Base-by-base conservation (phyloP, 495 filamentous ascomycete genomes). In the Thermochaetoides thermophila region DNA sequence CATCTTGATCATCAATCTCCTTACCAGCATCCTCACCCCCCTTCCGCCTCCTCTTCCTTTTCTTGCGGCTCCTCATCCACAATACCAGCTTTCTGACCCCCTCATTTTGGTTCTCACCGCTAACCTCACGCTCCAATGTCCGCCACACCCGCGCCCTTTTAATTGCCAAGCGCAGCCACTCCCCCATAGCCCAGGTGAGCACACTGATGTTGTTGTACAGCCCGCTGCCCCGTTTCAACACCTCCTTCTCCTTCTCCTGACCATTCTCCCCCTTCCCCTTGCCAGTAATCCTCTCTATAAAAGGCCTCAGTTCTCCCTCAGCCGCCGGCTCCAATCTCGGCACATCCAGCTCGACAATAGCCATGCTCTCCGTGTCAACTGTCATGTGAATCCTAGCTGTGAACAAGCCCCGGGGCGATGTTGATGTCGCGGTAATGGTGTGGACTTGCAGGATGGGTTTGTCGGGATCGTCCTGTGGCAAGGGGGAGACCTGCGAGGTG, bases 161-260 rank as follows among this genome's bases (percentile, higher is more conserved):
- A 17, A 49, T 48, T 13, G 64, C 60, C 0, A 61, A 46, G 6
- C 65, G 59, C 26, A 59, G 29, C 68, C 68, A 72, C 39, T 68
- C 59, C 17, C 55, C 55, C 68, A 70, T 69, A 1, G 58, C 66
- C 63, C 64, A 69, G 11, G 45, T 45, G 13, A 69, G 38, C 16
- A 65, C 52, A 17, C 49, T 47, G 9, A 70, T 38, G 40, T 72
- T 68, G 27, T 57, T 55, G 5, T 39, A 45, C 34, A 61, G 25
- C 18, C 48, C 57, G 23, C 49, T 55, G n/a, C 29, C 34, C 3
- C 12, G 23, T 19, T n/a, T 10, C 13, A 17, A 1, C 4, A n/a
- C n/a, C 13, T 26, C 22, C 6, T 6, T 11, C 11, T 24, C 21
- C 11, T 6, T 11, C 11, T 6, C 6, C 6, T 6, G 21, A 24